These are phyloP conservation scores for Euphorbia celastroides DNA, from an alignment of 441 rosid genomes.

Conservation along the genomic window DNA sequence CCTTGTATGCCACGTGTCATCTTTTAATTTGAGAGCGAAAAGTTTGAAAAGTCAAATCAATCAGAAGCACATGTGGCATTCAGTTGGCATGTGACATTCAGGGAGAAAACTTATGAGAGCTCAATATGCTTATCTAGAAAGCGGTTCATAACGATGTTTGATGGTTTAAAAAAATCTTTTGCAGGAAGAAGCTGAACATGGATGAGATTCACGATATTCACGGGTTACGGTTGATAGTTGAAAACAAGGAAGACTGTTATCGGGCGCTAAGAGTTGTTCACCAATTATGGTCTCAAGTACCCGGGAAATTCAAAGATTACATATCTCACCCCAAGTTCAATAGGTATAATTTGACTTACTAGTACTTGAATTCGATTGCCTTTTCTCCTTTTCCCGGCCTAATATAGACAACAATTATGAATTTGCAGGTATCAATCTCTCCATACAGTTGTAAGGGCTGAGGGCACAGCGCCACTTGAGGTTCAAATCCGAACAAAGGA, in stretches of 20 bases:
- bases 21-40: no score
- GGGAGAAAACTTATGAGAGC: no score
- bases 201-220: slow-evolving; percentile 95
- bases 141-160: no score
- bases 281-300: slow-evolving; percentile 76
- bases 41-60: no score
- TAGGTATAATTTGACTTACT: slow-evolving; percentile 44
- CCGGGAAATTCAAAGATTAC: slow-evolving; percentile 88
- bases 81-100: no score
- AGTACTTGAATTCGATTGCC: not conserved
- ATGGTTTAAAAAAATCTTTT: slow-evolving; percentile 14
- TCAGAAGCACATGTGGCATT: no score
- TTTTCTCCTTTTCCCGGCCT: no score
- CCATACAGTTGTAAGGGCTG: slow-evolving; percentile 79
- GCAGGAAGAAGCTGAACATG: slow-evolving; percentile 80
- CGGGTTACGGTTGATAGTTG: slow-evolving; percentile 81
- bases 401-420: not conserved
- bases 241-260: slow-evolving; percentile 75
- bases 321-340: slow-evolving; percentile 70
- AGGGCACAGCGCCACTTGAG: slow-evolving; percentile 73
- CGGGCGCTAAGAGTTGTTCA: slow-evolving; percentile 69
- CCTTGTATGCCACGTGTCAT: no score
- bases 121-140: no score
- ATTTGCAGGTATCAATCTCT: slow-evolving; percentile 73
- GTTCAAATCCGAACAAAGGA: slow-evolving; percentile 90